Base-by-base conservation (phyloP, 768 basidiomycete genomes). In the Tricholoma flavovirens region DNA sequence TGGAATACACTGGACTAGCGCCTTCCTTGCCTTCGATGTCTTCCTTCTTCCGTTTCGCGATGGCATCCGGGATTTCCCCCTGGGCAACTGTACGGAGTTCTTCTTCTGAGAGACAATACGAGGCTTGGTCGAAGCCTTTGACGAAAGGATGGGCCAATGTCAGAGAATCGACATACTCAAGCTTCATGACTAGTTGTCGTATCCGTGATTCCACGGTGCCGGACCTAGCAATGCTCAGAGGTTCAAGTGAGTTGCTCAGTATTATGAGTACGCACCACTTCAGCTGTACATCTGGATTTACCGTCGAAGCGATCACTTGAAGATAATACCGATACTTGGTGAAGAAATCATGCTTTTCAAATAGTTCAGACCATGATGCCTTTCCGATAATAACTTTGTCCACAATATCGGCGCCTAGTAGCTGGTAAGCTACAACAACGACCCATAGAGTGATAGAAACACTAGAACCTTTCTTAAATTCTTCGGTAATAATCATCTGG, bases 181-280 rank as follows among this genome's bases (percentile, higher is more conserved):
- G 85, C 75, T 97, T 97, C 87, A 96, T 95, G 54, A 99, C 94
- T 26, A 99, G 80, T 70, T 94, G 94, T 43, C 97, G 86, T 75
- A 98, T 81, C 64, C 90, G 84, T 19, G 97, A 98, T 74, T 99
- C 96, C 26, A 99, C 97, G n/a, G 95, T 98, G 43, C 96, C 96
- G n/a, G 93, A 70, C 80, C 80, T 81, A 54, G 15, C 26, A 10
- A 53, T 55, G 1, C 33, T 38, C 26, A 30, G 29, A 29, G 15
- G 5, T 24, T 33, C 15, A n/a, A 30, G 32, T 1, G 24, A 15
- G 30, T 53, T 17, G 26, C 15, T 26, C 15, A 21, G 29, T 19
- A 29, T 56, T 29, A 24, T 22, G 17, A 55, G 24, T 19, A 71
- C 84, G 55, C 64, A 95, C 96, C 96, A 98, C 75, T 97, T 97